phyloP scores from a whole-genome alignment of 345 rosid genomes.

The Eucalyptus guilfoylei region DNA sequence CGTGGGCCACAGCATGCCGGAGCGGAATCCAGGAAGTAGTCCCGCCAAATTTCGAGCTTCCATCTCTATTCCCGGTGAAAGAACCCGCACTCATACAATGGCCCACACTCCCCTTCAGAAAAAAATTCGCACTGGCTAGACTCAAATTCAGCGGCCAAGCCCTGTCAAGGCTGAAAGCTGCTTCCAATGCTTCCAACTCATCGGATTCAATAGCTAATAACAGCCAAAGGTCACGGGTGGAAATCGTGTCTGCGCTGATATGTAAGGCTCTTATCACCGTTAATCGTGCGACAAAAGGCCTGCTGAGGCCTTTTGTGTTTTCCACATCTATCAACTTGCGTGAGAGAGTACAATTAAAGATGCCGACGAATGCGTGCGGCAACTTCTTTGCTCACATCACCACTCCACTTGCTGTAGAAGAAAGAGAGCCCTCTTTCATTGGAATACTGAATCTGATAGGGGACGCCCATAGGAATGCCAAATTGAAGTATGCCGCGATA shows the following conservation, averaged over 20 bases:
- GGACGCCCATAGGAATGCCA: neutral
- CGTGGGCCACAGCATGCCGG: neutral
- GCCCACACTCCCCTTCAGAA: neutral
- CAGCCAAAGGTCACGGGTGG: slow-evolving; percentile 1
- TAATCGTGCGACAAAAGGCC: neutral
- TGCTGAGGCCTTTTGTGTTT: neutral
- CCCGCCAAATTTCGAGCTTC: neutral
- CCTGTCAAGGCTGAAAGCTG: neutral
- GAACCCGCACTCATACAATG: neutral
- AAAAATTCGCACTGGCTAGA: neutral
- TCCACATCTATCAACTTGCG: neutral
- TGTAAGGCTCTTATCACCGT: slow-evolving; percentile 4
- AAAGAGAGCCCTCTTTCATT: neutral
- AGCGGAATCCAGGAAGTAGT: neutral
- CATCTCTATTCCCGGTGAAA: neutral
- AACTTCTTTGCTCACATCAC: neutral
- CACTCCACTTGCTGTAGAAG: neutral
- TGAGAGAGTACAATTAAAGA: neutral
- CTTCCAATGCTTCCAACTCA: neutral
- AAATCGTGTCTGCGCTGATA: neutral
- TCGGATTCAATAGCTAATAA: neutral
- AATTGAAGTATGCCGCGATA: neutral
- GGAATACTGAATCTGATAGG: neutral
- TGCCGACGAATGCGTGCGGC: neutral
- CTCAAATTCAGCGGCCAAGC: neutral